Evolutionary conservation across 805 yeast genomes (phyloP).

Genomic region (Wickerhamomyces alni): DNA sequence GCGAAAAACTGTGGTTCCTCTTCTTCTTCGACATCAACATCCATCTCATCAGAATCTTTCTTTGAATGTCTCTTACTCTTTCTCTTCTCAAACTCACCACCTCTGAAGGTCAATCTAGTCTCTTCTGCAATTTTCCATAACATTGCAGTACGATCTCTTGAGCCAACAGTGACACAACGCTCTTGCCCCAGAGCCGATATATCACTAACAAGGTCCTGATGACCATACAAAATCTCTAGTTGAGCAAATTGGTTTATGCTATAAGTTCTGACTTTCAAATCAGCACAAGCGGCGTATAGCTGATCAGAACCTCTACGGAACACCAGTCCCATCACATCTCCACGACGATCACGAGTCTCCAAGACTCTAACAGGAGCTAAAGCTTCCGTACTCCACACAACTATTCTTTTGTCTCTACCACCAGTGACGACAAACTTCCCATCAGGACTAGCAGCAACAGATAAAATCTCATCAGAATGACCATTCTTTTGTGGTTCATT

Average conservation of each 20-base stretch:
- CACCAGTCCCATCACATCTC: conserved; percentile 63
- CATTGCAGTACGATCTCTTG: conserved; percentile 92
- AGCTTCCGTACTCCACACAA: conserved; percentile 82
- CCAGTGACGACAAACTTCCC: conserved; percentile 90
- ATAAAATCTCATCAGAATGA: conserved; percentile 68
- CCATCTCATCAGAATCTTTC: conserved; percentile 23
- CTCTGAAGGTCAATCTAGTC: conserved; percentile 86
- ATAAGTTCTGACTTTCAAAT: conserved; percentile 82
- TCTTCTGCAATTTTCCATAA: conserved; percentile 97
- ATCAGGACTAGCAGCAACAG: conserved; percentile 81
- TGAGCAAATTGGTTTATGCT: conserved; percentile 83
- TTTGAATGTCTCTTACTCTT: conserved; percentile 26
- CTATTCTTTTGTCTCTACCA: conserved; percentile 73
- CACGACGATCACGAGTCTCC: conserved; percentile 66
- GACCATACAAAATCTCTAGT: conserved; percentile 89
- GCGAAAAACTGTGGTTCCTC: conserved; percentile 36
- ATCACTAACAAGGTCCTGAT: conserved; percentile 84
- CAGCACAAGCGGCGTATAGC: conserved; percentile 89
- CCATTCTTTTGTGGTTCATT: conserved; percentile 55
- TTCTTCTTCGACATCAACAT: conserved; percentile 24
- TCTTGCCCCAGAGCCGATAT: conserved; percentile 79
- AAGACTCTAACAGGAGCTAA: conserved; percentile 71
- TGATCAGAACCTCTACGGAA: conserved; percentile 82
- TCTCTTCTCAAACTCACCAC: conserved; percentile 58
- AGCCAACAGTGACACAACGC: conserved; percentile 92